Base-by-base conservation (phyloP, 2,329 filamentous ascomycete species). In the Penicillium thymicola region DNA sequence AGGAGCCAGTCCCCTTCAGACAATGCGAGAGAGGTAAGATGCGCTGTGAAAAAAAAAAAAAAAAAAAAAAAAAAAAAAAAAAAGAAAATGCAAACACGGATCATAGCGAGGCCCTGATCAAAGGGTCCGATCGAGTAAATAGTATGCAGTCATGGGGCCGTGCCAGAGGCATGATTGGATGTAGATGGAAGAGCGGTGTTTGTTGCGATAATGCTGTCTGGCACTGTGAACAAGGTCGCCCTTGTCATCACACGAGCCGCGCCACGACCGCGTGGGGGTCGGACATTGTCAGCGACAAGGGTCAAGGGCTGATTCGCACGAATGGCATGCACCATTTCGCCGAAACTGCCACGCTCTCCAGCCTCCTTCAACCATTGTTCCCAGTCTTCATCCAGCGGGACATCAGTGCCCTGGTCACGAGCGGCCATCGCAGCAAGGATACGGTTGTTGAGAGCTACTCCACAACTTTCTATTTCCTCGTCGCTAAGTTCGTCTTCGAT, bases 321-420 rank as follows among this genome's bases (percentile, higher is more conserved):
- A 56, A 77, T 75, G 9, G 73, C 71, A 56, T 74, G 67, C 25
- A 76, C 62, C 62, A 77, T 71, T 45, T 76, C 73, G n/a, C 66
- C 64, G 59, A 75, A 76, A 46, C 68, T 70, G 48, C 80, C 79
- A 37, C 79, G 73, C 63, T 84, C 82, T 16, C 80, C 75, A 9
- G 77, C 80, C 62, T 84, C 81, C 64, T 84, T 84, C 55, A 84
- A 69, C 76, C 81, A 84, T 64, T 83, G 81, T 64, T 85, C 82
- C 79, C 80, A 84, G 54, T 77, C 75, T 50, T 75, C 73, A 38
- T 78, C 76, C 7, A 78, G 65, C 25, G 75, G 68, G 34, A 78
- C 77, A 57, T 78, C 67, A 23, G 71, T 74, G 37, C 79, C 80
- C 59, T 76, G 75, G 57, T 80, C 79, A 55, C 81, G 76, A 38